These are phyloP conservation scores for Puccinia triticina DNA, from an alignment of 1,284 basidiomycete genomes.

Conservation along the genomic window DNA sequence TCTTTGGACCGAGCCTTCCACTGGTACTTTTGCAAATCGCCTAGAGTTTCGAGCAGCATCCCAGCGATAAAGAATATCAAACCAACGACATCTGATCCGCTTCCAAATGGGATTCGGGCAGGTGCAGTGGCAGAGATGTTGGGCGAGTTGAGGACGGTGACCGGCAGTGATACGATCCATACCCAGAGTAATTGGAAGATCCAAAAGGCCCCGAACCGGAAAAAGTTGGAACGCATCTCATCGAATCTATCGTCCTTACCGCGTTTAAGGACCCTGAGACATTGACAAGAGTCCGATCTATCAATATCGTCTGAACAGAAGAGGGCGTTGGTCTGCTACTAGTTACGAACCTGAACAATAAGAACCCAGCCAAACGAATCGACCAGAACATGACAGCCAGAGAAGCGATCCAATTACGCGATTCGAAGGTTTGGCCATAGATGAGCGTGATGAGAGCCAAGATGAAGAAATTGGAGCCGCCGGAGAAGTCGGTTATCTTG, in stretches of 20 bases:
- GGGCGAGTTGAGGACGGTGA: conserved; percentile 72
- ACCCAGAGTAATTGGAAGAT: conserved; percentile 67
- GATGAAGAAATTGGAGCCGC: conserved; percentile 71
- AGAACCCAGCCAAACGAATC: conserved; percentile 59
- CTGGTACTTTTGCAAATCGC: conserved; percentile 68
- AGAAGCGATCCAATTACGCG: conserved; percentile 61
- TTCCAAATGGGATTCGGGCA: conserved; percentile 66
- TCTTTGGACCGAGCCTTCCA: conserved; percentile 19
- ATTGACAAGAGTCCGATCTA: neutral
- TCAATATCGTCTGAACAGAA: neutral
- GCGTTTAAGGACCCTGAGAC: conserved; percentile 67
- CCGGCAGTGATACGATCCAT: conserved; percentile 69
- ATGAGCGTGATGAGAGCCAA: conserved; percentile 67
- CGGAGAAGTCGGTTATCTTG: conserved; percentile 67
- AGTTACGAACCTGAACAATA: conserved; percentile 68
- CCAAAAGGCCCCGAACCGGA: conserved; percentile 67
- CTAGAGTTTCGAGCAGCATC: conserved; percentile 67
- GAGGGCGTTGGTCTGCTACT: too few relatives aligned
- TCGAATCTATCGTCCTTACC: conserved; percentile 72
- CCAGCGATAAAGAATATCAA: conserved; percentile 71
- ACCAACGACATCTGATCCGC: conserved; percentile 70
- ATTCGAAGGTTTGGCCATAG: conserved; percentile 67
- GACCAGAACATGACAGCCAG: conserved; percentile 71
- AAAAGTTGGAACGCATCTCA: conserved; percentile 69
- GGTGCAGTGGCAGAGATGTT: conserved; percentile 65